phyloP scores from a whole-genome alignment of 495 filamentous ascomycete genomes.

The Lepraria neglecta region DNA sequence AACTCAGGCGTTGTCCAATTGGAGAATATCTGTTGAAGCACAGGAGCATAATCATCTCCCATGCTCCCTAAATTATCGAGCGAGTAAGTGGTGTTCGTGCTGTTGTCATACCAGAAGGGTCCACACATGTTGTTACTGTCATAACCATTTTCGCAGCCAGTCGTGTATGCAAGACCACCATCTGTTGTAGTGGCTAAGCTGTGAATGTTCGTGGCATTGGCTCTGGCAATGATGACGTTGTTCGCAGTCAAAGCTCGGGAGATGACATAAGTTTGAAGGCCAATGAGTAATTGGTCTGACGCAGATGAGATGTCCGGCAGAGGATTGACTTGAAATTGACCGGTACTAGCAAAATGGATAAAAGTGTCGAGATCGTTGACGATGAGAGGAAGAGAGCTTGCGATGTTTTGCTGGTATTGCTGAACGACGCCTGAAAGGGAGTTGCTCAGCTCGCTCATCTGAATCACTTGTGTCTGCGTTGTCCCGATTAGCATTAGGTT shows the following conservation, averaged over 20 bases:
- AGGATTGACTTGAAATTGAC: constrained; percentile 12
- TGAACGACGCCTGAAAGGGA: not conserved
- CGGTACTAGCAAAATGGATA: not conserved
- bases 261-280: constrained; percentile 7
- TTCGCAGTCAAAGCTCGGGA: constrained; percentile 1
- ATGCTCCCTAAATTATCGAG: not conserved
- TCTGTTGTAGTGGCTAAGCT: not conserved
- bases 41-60: not conserved
- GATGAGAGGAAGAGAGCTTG: not conserved
- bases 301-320: not conserved
- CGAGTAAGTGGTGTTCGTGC: not conserved
- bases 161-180: not conserved
- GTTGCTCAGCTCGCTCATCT: not conserved
- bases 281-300: not conserved
- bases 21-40: not conserved
- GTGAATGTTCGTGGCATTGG: not conserved
- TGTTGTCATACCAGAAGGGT: constrained; percentile 3
- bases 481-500: not conserved
- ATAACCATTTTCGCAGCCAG: constrained; percentile 1
- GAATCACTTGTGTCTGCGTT: not conserved
- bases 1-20: constrained; percentile 2
- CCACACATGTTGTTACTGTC: not conserved
- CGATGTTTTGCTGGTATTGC: constrained; percentile 6
- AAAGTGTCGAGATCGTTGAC: not conserved
- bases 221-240: not conserved